Conservation (phyloP, 2,329 filamentous ascomycete genomes). For the Stagonosporopsis vannaccii region DNA sequence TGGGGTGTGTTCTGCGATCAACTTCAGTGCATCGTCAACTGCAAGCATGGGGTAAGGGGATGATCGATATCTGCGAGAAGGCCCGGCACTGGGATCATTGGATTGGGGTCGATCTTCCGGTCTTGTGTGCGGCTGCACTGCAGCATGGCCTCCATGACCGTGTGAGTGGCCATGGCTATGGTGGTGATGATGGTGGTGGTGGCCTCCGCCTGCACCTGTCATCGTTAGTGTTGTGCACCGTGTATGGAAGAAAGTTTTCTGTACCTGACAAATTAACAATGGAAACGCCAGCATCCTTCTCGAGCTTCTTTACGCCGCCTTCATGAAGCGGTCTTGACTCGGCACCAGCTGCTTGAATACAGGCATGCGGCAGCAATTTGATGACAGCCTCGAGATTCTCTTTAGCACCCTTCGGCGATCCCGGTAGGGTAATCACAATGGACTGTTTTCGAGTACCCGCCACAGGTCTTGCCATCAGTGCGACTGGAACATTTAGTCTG, state of each 20-base stretch:
- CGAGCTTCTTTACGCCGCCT: slow-evolving; percentile 83
- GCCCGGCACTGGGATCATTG: slow-evolving; percentile 66
- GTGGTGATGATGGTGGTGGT: slow-evolving; percentile 53
- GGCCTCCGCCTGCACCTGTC: slow-evolving; percentile 32
- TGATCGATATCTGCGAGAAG: slow-evolving; percentile 75
- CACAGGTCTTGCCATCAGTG: slow-evolving; percentile 93
- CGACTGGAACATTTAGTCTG: slow-evolving; percentile 67
- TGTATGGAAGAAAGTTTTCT: too few relatives aligned
- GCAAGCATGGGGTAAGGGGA: slow-evolving; percentile 93
- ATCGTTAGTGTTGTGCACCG: not conserved
- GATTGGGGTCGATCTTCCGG: slow-evolving; percentile 64
- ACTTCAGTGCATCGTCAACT: slow-evolving; percentile 78
- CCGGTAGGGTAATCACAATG: slow-evolving; percentile 86
- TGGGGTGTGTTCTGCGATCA: slow-evolving; percentile 78
- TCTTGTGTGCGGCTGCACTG: slow-evolving; percentile 72
- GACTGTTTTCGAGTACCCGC: slow-evolving; percentile 85
- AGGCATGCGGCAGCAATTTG: slow-evolving; percentile 94
- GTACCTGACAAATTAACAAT: slow-evolving; percentile 24
- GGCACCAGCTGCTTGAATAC: slow-evolving; percentile 81
- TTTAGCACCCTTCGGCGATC: slow-evolving; percentile 91
- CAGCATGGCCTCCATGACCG: slow-evolving; percentile 61
- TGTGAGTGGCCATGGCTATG: slow-evolving; percentile 67
- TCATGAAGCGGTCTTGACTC: slow-evolving; percentile 81
- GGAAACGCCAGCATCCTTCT: slow-evolving; percentile 74
- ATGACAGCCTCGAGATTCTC: slow-evolving; percentile 91